Evolutionary conservation across 2,329 filamentous ascomycete species (phyloP).

Genomic region (Dactylella cylindrospora): DNA sequence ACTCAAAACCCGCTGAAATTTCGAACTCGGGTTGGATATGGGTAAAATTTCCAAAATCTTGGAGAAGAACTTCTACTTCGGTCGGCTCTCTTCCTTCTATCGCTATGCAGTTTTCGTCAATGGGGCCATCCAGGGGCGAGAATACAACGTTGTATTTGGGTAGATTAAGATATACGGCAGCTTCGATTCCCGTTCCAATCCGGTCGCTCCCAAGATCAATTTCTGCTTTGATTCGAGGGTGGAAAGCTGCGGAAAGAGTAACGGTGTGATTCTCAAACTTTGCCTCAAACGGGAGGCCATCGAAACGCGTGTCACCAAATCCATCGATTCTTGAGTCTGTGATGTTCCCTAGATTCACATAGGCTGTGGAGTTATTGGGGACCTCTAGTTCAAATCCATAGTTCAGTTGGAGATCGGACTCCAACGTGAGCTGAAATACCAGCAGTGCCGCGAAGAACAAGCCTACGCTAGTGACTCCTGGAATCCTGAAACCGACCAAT

Average conservation of each 20-base stretch:
- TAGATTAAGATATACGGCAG: slow-evolving; percentile 4
- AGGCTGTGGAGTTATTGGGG: slow-evolving; percentile 8
- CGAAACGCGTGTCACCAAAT: not conserved
- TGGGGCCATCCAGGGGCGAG: not conserved
- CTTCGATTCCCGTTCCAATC: not conserved
- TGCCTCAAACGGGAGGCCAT: not conserved
- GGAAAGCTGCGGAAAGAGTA: slow-evolving; percentile 3
- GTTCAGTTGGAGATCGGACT: not conserved
- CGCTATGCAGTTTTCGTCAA: slow-evolving; percentile 16
- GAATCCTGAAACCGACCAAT: not conserved
- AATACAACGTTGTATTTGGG: slow-evolving; percentile 7
- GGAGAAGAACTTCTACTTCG: slow-evolving; percentile 3
- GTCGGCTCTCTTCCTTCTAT: not conserved
- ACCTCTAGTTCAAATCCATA: slow-evolving; percentile 10
- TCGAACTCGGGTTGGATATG: slow-evolving; percentile 6
- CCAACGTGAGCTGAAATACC: not conserved
- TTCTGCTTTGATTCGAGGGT: not conserved
- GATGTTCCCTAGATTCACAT: slow-evolving; percentile 8
- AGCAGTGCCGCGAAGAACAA: not conserved
- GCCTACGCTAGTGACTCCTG: not conserved
- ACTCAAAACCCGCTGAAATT: slow-evolving; percentile 6
- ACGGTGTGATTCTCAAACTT: slow-evolving; percentile 6
- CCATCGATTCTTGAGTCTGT: not conserved
- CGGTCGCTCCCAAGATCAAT: not conserved
- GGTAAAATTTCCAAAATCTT: slow-evolving; percentile 3